Percentiles rank a stretch among this genome's conserved stretches.
phyloP scores from a whole-genome alignment of 1,139 yeast species.

The Yamadazyma aaseri region DNA sequence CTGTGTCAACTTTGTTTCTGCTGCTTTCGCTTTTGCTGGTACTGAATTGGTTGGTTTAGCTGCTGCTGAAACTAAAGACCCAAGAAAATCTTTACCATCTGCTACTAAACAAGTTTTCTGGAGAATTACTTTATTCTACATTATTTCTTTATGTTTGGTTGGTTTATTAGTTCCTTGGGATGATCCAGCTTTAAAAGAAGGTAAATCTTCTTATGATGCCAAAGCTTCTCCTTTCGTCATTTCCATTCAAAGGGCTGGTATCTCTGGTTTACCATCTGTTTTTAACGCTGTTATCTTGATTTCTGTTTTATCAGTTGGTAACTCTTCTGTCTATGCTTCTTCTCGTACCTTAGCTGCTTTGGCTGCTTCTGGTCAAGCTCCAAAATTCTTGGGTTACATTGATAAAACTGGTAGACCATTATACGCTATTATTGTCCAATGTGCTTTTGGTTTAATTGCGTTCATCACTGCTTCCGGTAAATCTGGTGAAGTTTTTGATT shows the following conservation, averaged over 20 bases:
- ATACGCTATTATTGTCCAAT: conserved; percentile 58
- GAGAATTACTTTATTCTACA: conserved; percentile 46
- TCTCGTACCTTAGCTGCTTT: conserved; percentile 81
- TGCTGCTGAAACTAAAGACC: conserved; percentile 42
- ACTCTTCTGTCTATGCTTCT: conserved; percentile 65
- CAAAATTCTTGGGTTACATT: conserved; percentile 67
- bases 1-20: conserved; percentile 43
- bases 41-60: conserved; percentile 49
- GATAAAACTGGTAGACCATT: conserved; percentile 77
- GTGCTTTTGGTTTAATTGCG: conserved; percentile 57
- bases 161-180: conserved; percentile 45
- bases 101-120: conserved; percentile 50
- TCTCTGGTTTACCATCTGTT: conserved; percentile 44
- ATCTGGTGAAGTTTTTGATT: conserved; percentile 66
- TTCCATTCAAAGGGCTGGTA: conserved; percentile 43
- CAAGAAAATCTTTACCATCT: conserved; percentile 40
- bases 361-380: conserved; percentile 81
- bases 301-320: conserved; percentile 48
- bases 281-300: conserved; percentile 49
- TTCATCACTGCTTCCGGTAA: conserved; percentile 69
- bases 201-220: conserved; percentile 37
- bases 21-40: conserved; percentile 49
- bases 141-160: conserved; percentile 42
- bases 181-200: conserved; percentile 28
- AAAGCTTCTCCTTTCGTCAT: conserved; percentile 51